Evolutionary conservation across 1,284 basidiomycete species (phyloP).

Genomic region (Ustilago tritici): DNA sequence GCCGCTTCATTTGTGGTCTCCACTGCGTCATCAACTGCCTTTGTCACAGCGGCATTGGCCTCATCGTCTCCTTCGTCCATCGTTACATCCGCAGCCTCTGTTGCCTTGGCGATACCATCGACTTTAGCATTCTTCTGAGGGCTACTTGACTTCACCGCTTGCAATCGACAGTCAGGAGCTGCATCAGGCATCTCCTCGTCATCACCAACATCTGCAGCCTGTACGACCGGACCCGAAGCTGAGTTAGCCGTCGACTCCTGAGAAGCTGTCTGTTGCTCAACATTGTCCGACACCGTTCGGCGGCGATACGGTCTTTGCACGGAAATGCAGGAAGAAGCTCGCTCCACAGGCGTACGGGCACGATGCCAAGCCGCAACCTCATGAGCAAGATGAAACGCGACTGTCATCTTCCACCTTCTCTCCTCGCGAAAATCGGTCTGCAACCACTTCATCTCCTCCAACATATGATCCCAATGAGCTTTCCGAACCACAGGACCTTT

Average conservation of each 20-base stretch:
- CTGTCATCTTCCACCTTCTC: slow-evolving; percentile 87
- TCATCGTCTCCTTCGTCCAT: slow-evolving; percentile 58
- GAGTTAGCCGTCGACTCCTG: slow-evolving; percentile 8
- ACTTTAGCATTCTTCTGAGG: slow-evolving; percentile 4
- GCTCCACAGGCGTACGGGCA: slow-evolving; percentile 77
- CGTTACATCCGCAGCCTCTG: slow-evolving; percentile 19
- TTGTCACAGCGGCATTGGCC: slow-evolving; percentile 55
- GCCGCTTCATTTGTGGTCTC: slow-evolving; percentile 53
- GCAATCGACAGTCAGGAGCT: background rate
- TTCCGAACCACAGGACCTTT: slow-evolving; percentile 83
- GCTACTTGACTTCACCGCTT: background rate
- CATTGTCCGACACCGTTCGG: slow-evolving; percentile 27
- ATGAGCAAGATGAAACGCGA: slow-evolving; percentile 86
- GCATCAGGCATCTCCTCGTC: slow-evolving; percentile 39
- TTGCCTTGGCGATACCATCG: background rate
- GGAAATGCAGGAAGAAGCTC: slow-evolving; percentile 75
- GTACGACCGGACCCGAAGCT: background rate
- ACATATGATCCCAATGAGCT: slow-evolving; percentile 92
- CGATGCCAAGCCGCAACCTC: slow-evolving; percentile 89
- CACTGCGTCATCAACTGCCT: slow-evolving; percentile 56
- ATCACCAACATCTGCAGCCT: slow-evolving; percentile 1
- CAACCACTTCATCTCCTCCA: slow-evolving; percentile 99
- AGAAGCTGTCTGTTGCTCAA: slow-evolving; percentile 30
- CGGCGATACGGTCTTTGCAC: slow-evolving; percentile 34
- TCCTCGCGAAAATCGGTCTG: slow-evolving; percentile 95